Evolutionary conservation across 2,329 filamentous ascomycete genomes (phyloP).

Genomic region (Ascochyta koolunga): DNA sequence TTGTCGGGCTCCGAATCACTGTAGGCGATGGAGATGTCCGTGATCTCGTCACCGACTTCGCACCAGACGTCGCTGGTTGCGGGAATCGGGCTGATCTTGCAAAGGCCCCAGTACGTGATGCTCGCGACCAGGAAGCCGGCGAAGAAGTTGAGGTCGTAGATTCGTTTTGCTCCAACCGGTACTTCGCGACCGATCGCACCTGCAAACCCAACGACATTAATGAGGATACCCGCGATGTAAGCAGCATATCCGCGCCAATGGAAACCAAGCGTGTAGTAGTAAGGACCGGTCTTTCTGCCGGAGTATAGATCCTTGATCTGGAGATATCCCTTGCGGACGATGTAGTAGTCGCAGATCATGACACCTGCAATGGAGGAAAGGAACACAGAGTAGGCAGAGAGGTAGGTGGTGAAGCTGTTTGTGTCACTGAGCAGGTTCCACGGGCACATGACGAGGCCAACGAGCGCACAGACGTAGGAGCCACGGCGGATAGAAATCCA

Average conservation of each 20-base stretch:
- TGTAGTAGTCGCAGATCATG: slow-evolving; percentile 86
- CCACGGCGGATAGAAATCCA: slow-evolving; percentile 86
- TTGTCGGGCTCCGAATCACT: slow-evolving; percentile 29
- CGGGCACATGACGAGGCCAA: slow-evolving; percentile 86
- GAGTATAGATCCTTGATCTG: slow-evolving; percentile 81
- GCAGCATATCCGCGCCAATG: slow-evolving; percentile 85
- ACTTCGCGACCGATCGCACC: slow-evolving; percentile 76
- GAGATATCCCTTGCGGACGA: slow-evolving; percentile 81
- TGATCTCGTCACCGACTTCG: slow-evolving; percentile 65
- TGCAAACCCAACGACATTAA: slow-evolving; percentile 91
- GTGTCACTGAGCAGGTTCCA: slow-evolving; percentile 76
- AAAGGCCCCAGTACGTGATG: slow-evolving; percentile 72
- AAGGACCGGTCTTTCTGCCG: slow-evolving; percentile 68
- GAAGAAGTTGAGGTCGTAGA: slow-evolving; percentile 94
- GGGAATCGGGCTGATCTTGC: slow-evolving; percentile 72
- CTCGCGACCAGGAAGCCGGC: slow-evolving; percentile 76
- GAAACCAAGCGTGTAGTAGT: slow-evolving; percentile 76
- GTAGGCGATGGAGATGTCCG: slow-evolving; percentile 35
- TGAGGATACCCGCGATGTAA: slow-evolving; percentile 81
- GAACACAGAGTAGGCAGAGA: slow-evolving; percentile 91
- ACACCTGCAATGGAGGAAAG: slow-evolving; percentile 93
- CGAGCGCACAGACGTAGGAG: slow-evolving; percentile 79
- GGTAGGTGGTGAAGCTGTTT: slow-evolving; percentile 89
- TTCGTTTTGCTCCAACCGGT: slow-evolving; percentile 78
- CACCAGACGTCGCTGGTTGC: slow-evolving; percentile 78